Evolutionary conservation across 1,139 yeast species (phyloP).

Genomic region (Pichia sp.): DNA sequence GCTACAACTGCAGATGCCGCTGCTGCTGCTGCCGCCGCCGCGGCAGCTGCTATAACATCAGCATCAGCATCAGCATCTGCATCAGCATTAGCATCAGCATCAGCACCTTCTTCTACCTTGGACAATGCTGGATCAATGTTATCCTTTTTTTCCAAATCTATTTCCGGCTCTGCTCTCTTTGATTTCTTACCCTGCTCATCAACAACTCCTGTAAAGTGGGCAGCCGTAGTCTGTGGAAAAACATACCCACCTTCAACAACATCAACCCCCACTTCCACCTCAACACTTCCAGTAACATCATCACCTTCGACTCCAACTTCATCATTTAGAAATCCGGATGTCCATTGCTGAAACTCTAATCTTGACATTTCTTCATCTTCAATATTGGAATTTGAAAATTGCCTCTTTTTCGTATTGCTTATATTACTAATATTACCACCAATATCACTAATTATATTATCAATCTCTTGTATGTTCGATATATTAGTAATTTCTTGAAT

Average conservation of each 20-base stretch:
- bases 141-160: constrained; percentile 9
- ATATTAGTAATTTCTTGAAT: neutral
- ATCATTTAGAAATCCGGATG: constrained; percentile 43
- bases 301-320: constrained; percentile 20
- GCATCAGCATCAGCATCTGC: constrained; percentile 15
- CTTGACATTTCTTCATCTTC: constrained; percentile 35
- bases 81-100: constrained; percentile 27
- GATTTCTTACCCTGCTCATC: constrained; percentile 5
- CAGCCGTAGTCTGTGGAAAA: constrained; percentile 15
- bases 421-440: constrained; percentile 1
- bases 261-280: constrained; percentile 3
- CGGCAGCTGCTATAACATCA: constrained; percentile 15
- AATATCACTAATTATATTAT: neutral
- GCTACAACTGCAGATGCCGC: constrained; percentile 17
- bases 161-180: neutral
- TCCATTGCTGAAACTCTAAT: constrained; percentile 48
- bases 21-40: constrained; percentile 16
- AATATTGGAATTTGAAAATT: constrained; percentile 17
- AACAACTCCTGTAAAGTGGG: constrained; percentile 11
- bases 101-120: constrained; percentile 29
- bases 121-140: constrained; percentile 62
- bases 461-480: neutral
- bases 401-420: constrained; percentile 40
- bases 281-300: constrained; percentile 3
- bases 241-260: constrained; percentile 14